Base-by-base conservation (phyloP, 441 rosid genomes). In the Jatropha multifida region DNA sequence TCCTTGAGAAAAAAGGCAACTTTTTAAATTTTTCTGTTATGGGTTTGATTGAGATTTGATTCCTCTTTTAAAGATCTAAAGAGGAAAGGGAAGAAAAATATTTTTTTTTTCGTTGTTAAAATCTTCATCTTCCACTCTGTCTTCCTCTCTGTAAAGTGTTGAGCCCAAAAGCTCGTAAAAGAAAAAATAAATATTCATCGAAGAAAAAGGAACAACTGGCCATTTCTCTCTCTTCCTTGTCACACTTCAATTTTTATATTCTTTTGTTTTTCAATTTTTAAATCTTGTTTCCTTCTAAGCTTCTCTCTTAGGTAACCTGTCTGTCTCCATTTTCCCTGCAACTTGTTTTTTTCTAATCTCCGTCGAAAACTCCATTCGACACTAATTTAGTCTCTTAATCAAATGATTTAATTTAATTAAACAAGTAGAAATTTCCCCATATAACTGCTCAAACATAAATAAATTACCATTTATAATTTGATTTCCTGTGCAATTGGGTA, bases 271-370 rank as follows among this genome's bases (percentile, higher is more conserved):
- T 40, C n/a, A n/a, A 44, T 44, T 44, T 44, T 44, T 44, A 44
- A 61, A 32, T 60, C 62, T 44, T 23, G 67, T 58, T 68, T 37
- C 8, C 54, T 13, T 81, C 20, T 48, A 61, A 75, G 73, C 10
- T 73, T 75, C 79, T 65, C 80, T 54, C 14, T 56, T 44, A 44
- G 73, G 62, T 83, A 82, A 17, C 58, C 58, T 54, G 81, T 77
- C 79, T 87, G 90, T 86, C 91, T 83, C 90, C 83, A 77, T 82
- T 84, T 87, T 79, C 76, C 91, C 87, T 82, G 86, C 92, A 88
- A 90, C 79, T 89, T 65, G 91, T 60, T 81, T 80, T 79, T 82
- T 70, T 77, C 71, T 60, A 65, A 71, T 74, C 61, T 66, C 54
- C 63, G 66, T 77, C 75, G 68, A 27, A 15, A 42, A 55, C 73